phyloP scores from a whole-genome alignment of 2,329 filamentous ascomycete genomes.

The Calonectria montana region DNA sequence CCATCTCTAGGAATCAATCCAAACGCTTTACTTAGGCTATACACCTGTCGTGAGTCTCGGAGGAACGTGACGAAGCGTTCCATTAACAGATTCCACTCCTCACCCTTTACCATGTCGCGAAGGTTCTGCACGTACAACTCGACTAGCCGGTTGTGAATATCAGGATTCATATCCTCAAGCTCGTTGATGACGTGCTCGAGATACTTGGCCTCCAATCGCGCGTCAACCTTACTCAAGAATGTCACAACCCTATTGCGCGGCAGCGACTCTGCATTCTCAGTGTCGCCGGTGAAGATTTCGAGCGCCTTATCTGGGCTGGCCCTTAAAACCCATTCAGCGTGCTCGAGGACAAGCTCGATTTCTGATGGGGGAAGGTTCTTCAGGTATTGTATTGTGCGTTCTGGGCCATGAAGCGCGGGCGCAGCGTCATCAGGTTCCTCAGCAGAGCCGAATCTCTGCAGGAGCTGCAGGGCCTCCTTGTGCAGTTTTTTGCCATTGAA shows the following conservation, averaged over 20 bases:
- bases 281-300: constrained; percentile 93
- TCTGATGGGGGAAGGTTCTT: constrained; percentile 87
- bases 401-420: constrained; percentile 78
- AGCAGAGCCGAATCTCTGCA: constrained; percentile 81
- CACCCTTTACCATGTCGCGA: constrained; percentile 54
- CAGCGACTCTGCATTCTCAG: constrained; percentile 92
- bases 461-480: constrained; percentile 83
- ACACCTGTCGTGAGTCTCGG: constrained; percentile 76
- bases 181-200: constrained; percentile 92
- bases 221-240: constrained; percentile 78
- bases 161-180: constrained; percentile 83
- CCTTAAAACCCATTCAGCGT: constrained; percentile 87
- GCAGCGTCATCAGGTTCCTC: constrained; percentile 62
- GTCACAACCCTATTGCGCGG: constrained; percentile 80
- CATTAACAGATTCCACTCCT: constrained; percentile 69
- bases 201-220: constrained; percentile 80
- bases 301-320: constrained; percentile 81
- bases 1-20: constrained; percentile 82
- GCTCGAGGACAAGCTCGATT: constrained; percentile 92
- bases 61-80: constrained; percentile 80
- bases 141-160: constrained; percentile 88
- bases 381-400: constrained; percentile 88
- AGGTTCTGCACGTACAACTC: constrained; percentile 74
- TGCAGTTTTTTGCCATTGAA: constrained; percentile 96
- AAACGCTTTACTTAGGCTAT: constrained; percentile 83